phyloP scores from a whole-genome alignment of 2,329 filamentous ascomycete species.

The Arthroderma sp. region DNA sequence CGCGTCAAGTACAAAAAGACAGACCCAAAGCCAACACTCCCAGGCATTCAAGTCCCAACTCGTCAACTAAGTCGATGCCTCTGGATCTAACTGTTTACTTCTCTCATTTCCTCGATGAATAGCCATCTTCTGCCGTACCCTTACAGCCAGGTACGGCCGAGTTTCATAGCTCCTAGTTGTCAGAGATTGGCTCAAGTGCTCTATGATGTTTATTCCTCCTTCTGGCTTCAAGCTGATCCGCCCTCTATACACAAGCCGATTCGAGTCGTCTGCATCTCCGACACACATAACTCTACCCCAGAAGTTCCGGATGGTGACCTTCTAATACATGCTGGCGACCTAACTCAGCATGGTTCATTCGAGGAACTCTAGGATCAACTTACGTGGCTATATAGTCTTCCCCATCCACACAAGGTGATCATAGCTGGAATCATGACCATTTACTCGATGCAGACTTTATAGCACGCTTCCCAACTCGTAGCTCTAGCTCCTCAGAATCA shows the following conservation, averaged over 20 bases:
- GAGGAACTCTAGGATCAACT: conserved; percentile 31
- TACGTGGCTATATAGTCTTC: conserved; percentile 31
- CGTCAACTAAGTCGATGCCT: too few species aligned
- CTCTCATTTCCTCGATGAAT: conserved; percentile 3
- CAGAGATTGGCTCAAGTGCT: conserved; percentile 6
- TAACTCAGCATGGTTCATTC: conserved; percentile 35
- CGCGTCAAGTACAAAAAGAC: too few species aligned
- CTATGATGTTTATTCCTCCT: not conserved
- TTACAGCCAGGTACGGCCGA: not conserved
- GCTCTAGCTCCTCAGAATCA: not conserved
- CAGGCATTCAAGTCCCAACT: too few species aligned
- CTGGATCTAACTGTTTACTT: too few species aligned
- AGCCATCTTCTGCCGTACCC: conserved; percentile 1
- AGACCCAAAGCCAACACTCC: too few species aligned
- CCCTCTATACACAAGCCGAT: not conserved
- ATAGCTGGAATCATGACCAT: conserved; percentile 40
- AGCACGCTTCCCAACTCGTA: conserved; percentile 9
- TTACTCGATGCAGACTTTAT: conserved; percentile 16
- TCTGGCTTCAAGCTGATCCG: not conserved
- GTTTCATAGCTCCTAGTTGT: not conserved
- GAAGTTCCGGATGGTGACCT: conserved; percentile 34
- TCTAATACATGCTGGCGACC: conserved; percentile 40
- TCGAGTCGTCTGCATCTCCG: conserved; percentile 26
- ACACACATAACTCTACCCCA: conserved; percentile 34
- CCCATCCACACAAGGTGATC: conserved; percentile 35